phyloP scores from a whole-genome alignment of 2,329 filamentous ascomycete genomes.

The Triangularia verruculosa region DNA sequence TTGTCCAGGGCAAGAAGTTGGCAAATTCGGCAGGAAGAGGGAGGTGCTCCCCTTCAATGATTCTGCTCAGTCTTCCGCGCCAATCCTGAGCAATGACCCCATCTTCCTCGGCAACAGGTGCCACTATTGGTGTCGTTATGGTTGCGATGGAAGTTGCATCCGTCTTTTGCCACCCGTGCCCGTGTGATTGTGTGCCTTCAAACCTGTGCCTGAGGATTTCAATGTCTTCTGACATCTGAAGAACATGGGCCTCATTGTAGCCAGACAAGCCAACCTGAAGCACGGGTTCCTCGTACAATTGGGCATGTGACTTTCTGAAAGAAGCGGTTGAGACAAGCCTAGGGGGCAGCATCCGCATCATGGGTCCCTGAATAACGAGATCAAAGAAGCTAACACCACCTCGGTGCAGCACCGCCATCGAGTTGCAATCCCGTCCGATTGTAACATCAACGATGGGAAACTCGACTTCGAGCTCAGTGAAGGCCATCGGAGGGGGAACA shows the following conservation, averaged over 20 bases:
- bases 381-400: constrained; percentile 65
- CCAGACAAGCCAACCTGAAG: constrained; percentile 35
- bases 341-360: constrained; percentile 45
- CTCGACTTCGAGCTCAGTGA: constrained; percentile 66
- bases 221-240: constrained; percentile 35
- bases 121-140: constrained; percentile 21
- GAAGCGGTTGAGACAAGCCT: constrained; percentile 32
- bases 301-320: constrained; percentile 9
- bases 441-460: constrained; percentile 70
- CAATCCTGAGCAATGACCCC: constrained; percentile 46
- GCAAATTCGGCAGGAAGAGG: constrained; percentile 41
- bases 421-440: constrained; percentile 62
- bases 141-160: constrained; percentile 20
- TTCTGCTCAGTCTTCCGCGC: constrained; percentile 43
- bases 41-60: constrained; percentile 35
- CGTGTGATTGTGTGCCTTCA: neutral
- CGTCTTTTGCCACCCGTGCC: constrained; percentile 14
- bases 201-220: constrained; percentile 26
- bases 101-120: constrained; percentile 17
- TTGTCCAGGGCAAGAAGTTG: constrained; percentile 51
- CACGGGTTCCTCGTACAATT: constrained; percentile 19
- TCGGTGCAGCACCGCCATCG: constrained; percentile 70
- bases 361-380: constrained; percentile 63
- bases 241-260: constrained; percentile 31
- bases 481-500: constrained; percentile 88